A percentile compares a stretch with the other conserved stretches of the same genome.
Evolutionary conservation across 1,284 basidiomycete species (phyloP).

Genomic region (Cutaneotrichosporon cutaneum): DNA sequence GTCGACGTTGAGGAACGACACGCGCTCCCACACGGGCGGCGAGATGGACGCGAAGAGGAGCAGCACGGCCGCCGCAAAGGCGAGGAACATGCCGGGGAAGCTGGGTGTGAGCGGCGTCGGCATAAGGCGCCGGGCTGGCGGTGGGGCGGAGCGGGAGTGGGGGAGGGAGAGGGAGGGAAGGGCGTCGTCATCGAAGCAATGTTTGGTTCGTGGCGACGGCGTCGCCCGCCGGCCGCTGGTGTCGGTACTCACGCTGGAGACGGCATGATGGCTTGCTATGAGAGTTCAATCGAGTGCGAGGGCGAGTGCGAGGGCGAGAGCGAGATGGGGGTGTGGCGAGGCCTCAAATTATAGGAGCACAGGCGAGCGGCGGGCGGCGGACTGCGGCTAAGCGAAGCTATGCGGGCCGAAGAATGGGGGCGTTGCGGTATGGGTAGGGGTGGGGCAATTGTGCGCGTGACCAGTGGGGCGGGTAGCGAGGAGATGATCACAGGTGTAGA

Average conservation of each 20-base stretch:
- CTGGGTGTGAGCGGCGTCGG: constrained; percentile 6
- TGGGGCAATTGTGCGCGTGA: no score
- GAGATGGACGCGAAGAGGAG: constrained; percentile 54
- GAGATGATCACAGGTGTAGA: no score
- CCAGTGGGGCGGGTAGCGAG: no score
- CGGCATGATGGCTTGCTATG: constrained; percentile 4
- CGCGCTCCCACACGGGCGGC: constrained; percentile 66
- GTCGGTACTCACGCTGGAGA: constrained; percentile 6
- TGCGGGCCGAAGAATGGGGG: no score
- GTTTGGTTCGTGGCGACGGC: no score
- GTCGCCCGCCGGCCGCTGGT: background rate
- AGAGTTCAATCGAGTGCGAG: background rate
- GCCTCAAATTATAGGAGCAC: no score
- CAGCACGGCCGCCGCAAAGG: constrained; percentile 36
- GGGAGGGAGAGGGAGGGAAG: no score
- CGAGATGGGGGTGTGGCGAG: no score
- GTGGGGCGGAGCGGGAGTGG: background rate
- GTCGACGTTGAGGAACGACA: constrained; percentile 66
- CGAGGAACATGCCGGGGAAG: constrained; percentile 30
- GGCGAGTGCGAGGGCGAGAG: background rate
- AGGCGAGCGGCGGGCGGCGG: no score
- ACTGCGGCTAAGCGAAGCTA: no score
- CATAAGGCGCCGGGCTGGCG: background rate
- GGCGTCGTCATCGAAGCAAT: no score
- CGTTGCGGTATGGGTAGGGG: no score